Evolutionary conservation across 2,329 filamentous ascomycete genomes (phyloP).

Genomic region (Paecilomyces sp.): DNA sequence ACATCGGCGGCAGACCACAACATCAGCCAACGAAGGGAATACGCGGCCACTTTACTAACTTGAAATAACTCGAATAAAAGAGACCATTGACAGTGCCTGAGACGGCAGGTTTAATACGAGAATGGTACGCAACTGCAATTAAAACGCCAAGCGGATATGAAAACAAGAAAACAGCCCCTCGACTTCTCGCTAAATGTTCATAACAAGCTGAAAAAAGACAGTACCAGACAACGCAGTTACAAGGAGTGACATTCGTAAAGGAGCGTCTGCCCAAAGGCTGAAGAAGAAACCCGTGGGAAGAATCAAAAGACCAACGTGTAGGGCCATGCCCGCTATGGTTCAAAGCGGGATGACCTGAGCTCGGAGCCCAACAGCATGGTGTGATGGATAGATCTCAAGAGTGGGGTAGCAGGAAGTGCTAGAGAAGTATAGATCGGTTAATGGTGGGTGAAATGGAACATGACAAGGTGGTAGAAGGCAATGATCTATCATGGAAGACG

Average conservation of each 20-base stretch:
- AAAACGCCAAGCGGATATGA: conserved; percentile 4
- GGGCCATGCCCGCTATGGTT: background rate
- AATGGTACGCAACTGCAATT: background rate
- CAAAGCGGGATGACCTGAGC: background rate
- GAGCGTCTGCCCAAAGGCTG: background rate
- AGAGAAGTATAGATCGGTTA: background rate
- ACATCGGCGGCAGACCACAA: background rate
- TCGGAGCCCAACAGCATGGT: background rate
- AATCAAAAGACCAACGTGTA: background rate
- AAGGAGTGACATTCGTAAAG: background rate
- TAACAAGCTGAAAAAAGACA: conserved; percentile 13
- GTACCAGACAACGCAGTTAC: conserved; percentile 8
- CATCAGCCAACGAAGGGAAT: background rate
- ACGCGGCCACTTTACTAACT: background rate
- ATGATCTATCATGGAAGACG: background rate
- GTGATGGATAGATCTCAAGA: background rate
- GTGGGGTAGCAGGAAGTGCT: background rate
- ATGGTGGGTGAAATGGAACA: background rate
- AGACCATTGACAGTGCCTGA: background rate
- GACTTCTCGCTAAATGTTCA: conserved; percentile 24
- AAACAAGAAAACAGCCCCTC: conserved; percentile 15
- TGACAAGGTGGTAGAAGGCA: background rate
- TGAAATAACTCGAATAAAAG: background rate
- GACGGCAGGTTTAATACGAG: background rate
- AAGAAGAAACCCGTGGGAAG: background rate